phyloP scores from a whole-genome alignment of 257 asterid genomes.

The Nyctanthes arbortristis region DNA sequence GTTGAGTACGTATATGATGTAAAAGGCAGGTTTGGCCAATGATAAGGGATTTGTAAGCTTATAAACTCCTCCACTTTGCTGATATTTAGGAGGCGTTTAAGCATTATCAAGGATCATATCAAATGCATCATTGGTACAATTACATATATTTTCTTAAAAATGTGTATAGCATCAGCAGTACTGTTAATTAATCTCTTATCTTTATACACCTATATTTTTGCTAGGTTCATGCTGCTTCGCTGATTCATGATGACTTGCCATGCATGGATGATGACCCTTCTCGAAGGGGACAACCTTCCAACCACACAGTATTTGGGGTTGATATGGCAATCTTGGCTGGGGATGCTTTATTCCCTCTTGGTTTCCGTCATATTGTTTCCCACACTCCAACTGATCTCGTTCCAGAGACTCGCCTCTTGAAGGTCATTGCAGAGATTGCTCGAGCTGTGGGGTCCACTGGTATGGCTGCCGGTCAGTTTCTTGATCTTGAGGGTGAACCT shows the following conservation, averaged over 20 bases:
- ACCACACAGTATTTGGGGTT: conserved; percentile 82
- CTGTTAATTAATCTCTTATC: conserved; percentile 6
- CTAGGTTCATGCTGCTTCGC: conserved; percentile 94
- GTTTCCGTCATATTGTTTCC: conserved; percentile 86
- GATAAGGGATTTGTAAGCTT: background rate
- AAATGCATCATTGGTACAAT: background rate
- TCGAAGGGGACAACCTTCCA: conserved; percentile 85
- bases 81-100: background rate
- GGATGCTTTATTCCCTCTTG: conserved; percentile 93
- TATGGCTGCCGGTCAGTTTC: conserved; percentile 93
- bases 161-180: background rate
- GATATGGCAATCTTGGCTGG: conserved; percentile 98
- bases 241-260: conserved; percentile 92
- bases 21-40: background rate
- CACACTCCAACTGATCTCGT: conserved; percentile 80
- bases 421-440: conserved; percentile 84
- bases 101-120: background rate
- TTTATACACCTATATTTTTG: background rate
- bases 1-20: background rate
- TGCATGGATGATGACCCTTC: conserved; percentile 98
- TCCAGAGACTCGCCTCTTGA: conserved; percentile 64
- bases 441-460: conserved; percentile 98
- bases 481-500: conserved; percentile 84
- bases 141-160: background rate
- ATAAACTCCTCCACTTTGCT: background rate